phyloP scores from a whole-genome alignment of 345 rosid genomes.

The Euphorbia peplus region DNA sequence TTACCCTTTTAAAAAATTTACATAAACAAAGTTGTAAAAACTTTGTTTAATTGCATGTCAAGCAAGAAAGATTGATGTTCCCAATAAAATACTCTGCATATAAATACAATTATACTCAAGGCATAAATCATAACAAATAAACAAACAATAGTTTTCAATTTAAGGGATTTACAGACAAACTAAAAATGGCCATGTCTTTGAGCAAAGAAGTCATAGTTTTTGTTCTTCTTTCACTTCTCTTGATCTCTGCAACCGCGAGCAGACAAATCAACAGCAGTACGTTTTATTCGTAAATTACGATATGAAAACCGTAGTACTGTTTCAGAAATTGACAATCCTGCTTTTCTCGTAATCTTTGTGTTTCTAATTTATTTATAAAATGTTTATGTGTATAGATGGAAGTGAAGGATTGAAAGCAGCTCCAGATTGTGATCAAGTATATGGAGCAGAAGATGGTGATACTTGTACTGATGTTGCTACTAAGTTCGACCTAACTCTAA shows the following conservation, averaged over 20 bases:
- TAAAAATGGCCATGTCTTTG: background rate
- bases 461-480: conserved; percentile 9
- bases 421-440: background rate
- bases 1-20: too few relatives aligned
- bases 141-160: too few relatives aligned
- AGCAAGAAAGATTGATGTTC: too few relatives aligned
- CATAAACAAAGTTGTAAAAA: too few relatives aligned
- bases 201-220: background rate
- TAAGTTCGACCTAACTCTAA: background rate
- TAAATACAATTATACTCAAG: too few relatives aligned
- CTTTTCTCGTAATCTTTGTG: background rate
- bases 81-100: too few relatives aligned
- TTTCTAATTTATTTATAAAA: background rate
- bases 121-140: too few relatives aligned
- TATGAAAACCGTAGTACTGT: too few relatives aligned
- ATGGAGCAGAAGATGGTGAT: conserved; percentile 17
- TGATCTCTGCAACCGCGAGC: conserved; percentile 1
- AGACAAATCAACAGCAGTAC: background rate
- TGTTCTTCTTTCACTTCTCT: conserved; percentile 2
- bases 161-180: too few relatives aligned
- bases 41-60: too few relatives aligned
- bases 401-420: background rate
- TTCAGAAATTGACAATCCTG: background rate
- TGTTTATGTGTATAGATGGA: background rate
- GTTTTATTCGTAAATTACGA: background rate